Conservation (phyloP, 495 filamentous ascomycete species). For the Xylaria scruposa region DNA sequence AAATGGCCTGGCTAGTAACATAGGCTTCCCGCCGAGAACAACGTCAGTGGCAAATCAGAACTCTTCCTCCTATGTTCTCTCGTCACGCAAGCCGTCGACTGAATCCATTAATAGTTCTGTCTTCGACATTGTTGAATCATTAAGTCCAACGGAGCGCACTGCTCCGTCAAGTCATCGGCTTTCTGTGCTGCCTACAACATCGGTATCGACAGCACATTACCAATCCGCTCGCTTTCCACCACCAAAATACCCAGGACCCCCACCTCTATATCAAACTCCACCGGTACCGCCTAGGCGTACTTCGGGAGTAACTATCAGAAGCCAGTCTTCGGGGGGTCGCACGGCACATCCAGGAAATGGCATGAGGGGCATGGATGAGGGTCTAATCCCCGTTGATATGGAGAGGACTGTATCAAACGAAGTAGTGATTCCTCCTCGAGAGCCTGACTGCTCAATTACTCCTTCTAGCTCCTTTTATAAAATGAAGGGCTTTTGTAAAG, state of each 20-base stretch:
- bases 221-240: constrained; percentile 28
- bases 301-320: constrained; percentile 30
- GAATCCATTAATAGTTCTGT: constrained; percentile 45
- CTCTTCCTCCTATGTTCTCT: constrained; percentile 28
- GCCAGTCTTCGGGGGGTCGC: constrained; percentile 6
- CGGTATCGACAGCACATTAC: constrained; percentile 5
- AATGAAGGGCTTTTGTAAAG: constrained; percentile 53
- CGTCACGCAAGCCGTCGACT: constrained; percentile 36
- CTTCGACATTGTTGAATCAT: constrained; percentile 39
- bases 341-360: constrained; percentile 6
- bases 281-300: constrained; percentile 30
- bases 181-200: background rate
- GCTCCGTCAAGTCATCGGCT: constrained; percentile 5
- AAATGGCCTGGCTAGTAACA: constrained; percentile 23
- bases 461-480: constrained; percentile 47
- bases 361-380: constrained; percentile 34
- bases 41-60: constrained; percentile 35
- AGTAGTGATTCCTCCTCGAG: constrained; percentile 25
- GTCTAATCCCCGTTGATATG: constrained; percentile 44
- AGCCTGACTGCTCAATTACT: constrained; percentile 44
- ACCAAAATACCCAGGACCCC: constrained; percentile 35
- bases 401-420: constrained; percentile 31
- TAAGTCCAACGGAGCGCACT: constrained; percentile 28
- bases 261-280: constrained; percentile 34
- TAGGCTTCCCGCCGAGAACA: constrained; percentile 34